phyloP scores from a whole-genome alignment of 768 basidiomycete species.

The Gloeostereum incarnatum region DNA sequence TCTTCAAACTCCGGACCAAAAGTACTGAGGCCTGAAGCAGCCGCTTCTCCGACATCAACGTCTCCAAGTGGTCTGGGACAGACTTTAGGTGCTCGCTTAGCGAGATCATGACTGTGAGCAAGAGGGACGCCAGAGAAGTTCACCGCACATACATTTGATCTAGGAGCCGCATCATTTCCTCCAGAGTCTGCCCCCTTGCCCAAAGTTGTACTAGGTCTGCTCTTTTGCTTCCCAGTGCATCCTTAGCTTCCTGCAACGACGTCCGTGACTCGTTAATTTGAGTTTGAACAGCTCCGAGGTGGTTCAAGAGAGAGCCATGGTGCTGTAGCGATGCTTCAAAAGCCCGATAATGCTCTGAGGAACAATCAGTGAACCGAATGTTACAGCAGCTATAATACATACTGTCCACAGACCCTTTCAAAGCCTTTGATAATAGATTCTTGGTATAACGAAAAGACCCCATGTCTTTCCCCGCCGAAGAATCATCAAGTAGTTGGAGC shows the following conservation, averaged over 20 bases:
- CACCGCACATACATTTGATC: constrained; percentile 74
- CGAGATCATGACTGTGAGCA: constrained; percentile 11
- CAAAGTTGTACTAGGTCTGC: constrained; percentile 88
- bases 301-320: constrained; percentile 69
- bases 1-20: constrained; percentile 80
- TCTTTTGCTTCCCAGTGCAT: constrained; percentile 69
- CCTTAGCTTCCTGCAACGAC: constrained; percentile 70
- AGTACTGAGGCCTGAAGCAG: constrained; percentile 83
- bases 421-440: constrained; percentile 63
- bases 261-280: constrained; percentile 67
- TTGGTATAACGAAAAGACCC: constrained; percentile 73
- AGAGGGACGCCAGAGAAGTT: constrained; percentile 4
- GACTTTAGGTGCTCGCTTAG: constrained; percentile 83
- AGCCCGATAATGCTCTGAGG: constrained; percentile 82
- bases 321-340: constrained; percentile 93
- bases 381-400: constrained; percentile 19
- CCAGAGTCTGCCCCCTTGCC: constrained; percentile 81
- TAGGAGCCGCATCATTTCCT: constrained; percentile 92
- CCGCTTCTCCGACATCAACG: constrained; percentile 92
- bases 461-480: constrained; percentile 64
- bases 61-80: constrained; percentile 87
- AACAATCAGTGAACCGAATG: background rate
- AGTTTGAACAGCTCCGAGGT: constrained; percentile 63
- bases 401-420: constrained; percentile 88
- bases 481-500: constrained; percentile 76